Conservation (phyloP, 768 basidiomycete genomes). For the Gymnopilus junonius region DNA sequence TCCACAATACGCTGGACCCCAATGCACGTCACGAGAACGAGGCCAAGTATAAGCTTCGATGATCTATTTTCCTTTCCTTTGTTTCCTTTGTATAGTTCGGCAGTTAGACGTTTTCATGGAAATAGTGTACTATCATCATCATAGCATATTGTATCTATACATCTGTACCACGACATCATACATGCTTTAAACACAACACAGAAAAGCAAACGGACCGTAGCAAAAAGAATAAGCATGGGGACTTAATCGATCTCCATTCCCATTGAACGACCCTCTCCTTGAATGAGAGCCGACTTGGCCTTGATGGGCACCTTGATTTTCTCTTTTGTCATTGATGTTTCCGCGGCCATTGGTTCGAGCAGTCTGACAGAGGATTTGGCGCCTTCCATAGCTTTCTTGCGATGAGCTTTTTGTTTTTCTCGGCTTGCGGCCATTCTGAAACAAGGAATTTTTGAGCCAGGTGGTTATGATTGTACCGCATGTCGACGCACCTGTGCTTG, state of each 20-base stretch:
- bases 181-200: conserved; percentile 17
- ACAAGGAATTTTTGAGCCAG: conserved; percentile 9
- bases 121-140: conserved; percentile 3
- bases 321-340: conserved; percentile 54
- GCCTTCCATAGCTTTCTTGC: conserved; percentile 66
- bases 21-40: conserved; percentile 80
- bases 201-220: conserved; percentile 6
- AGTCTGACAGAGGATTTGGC: conserved; percentile 64
- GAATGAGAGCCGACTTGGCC: conserved; percentile 72
- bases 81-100: too few relatives aligned
- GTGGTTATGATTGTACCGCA: not conserved
- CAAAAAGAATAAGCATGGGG: conserved; percentile 1
- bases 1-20: conserved; percentile 93
- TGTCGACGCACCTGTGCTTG: conserved; percentile 76
- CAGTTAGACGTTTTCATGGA: not conserved
- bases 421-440: conserved; percentile 83
- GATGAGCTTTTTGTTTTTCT: conserved; percentile 76
- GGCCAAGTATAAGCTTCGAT: conserved; percentile 92
- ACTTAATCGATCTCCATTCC: conserved; percentile 83
- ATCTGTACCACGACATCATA: conserved; percentile 20
- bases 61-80: conserved; percentile 19
- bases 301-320: conserved; percentile 78
- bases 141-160: conserved; percentile 8
- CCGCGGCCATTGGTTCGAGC: conserved; percentile 61
- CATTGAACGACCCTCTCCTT: conserved; percentile 88